Evolutionary conservation across 2,329 filamentous ascomycete species (phyloP), one percentile per base, ranked within the genome.

Genomic region (Fusarium pseudograminearum): DNA sequence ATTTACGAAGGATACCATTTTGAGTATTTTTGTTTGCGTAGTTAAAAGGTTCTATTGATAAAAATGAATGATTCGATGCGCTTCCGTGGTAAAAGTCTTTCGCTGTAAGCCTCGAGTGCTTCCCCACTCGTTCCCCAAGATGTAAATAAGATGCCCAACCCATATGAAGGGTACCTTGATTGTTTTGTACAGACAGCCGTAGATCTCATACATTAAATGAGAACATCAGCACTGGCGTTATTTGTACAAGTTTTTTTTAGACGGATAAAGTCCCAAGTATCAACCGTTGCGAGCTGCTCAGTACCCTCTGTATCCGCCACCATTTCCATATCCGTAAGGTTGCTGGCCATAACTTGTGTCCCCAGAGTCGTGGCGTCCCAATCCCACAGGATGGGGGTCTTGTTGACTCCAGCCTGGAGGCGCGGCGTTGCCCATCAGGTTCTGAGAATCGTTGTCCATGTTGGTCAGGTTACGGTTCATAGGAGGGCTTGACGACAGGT

Each of bases 401-500:
- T 65, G 48, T 70, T 42, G 79, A 77, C 76, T 64, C 59, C 72
- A 73, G n/a, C 77, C 76, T 18, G 81, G 75, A 4, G 83, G 82
- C 31, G 82, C 83, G 2, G 82, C 81, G 44, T 78, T 74, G 15
- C 73, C 62, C 16, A 84, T 72, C 18, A 86, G 78, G 52, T 75
- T 77, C 33, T 83, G 79, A 9, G 77, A 76, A 54, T 78, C 80
- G 33, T 76, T 73, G 7, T 71, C 72, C 61, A 69, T 74, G 12
- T 78, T 80, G 26, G 82, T 83, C 24, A 84, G 67, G 6, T 81
- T 76, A 28, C 82, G 78, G 66, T 78, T 80, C 40, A 65, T 51
- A 18, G 72, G 76, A 24, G 73, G 75, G 40, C 73, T 77, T 1
- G 72, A 72, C 2, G 76, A 73, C 24, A 73, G 18, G 47, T 72